Evolutionary conservation across 2,329 filamentous ascomycete species (phyloP).

Genomic region (Aspergillus ibericus): DNA sequence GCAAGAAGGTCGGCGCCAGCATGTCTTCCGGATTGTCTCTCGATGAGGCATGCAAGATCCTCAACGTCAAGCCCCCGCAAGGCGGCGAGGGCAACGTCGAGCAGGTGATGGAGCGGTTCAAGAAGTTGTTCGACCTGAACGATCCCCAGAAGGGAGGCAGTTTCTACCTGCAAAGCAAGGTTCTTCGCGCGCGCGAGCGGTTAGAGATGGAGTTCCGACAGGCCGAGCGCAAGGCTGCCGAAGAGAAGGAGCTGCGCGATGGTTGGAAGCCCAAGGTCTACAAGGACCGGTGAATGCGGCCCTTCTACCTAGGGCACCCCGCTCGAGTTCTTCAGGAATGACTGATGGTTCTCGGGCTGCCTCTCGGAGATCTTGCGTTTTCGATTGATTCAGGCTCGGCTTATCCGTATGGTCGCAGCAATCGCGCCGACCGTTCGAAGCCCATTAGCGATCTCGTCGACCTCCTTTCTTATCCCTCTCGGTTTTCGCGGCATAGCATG

Average conservation of each 20-base stretch:
- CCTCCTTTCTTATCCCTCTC: slow-evolving; percentile 17
- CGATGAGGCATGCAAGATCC: slow-evolving; percentile 94
- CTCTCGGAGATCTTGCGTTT: background rate
- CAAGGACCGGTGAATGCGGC: slow-evolving; percentile 66
- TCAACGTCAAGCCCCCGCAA: slow-evolving; percentile 89
- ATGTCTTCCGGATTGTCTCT: slow-evolving; percentile 76
- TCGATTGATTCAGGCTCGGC: background rate
- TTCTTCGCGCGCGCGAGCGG: slow-evolving; percentile 84
- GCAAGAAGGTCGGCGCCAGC: slow-evolving; percentile 54
- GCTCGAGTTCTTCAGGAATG: slow-evolving; percentile 3
- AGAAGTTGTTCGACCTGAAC: slow-evolving; percentile 90
- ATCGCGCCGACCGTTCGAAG: background rate
- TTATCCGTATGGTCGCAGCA: background rate
- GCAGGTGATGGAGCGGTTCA: slow-evolving; percentile 81
- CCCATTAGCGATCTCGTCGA: background rate
- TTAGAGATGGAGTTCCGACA: slow-evolving; percentile 84
- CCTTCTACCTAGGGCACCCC: background rate
- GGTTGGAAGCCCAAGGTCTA: slow-evolving; percentile 96
- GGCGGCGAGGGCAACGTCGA: slow-evolving; percentile 75
- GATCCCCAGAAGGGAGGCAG: slow-evolving; percentile 94
- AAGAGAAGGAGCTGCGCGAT: slow-evolving; percentile 75
- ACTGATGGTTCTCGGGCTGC: background rate
- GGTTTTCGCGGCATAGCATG: slow-evolving; percentile 42
- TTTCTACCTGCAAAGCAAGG: slow-evolving; percentile 98
- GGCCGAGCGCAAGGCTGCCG: slow-evolving; percentile 66